Base-by-base conservation (phyloP, 805 yeast species). In the Myxozyma sirexii region DNA sequence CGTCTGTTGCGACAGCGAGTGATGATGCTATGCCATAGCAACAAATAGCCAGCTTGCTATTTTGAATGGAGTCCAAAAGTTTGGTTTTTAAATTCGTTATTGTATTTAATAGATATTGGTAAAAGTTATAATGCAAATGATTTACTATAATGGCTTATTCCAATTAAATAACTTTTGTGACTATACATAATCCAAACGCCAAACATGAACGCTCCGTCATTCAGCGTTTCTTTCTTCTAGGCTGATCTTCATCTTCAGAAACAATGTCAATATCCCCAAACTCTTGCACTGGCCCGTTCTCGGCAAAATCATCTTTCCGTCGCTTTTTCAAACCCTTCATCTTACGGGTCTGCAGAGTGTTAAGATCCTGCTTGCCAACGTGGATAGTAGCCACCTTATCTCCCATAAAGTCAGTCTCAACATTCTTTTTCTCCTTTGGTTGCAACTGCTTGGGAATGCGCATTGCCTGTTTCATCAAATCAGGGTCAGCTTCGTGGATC, bases 311-410 rank as follows among this genome's bases (percentile, higher is more conserved):
- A n/a, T 31, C 62, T 43, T 78, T 84, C 53, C 80, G 86, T 73
- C 82, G 84, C 57, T 88, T 81, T 78, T 94, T 94, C 72, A 94
- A 81, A 74, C 99, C 99, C 82, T 94, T 94, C 97, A 94, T 90
- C 84, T 94, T 94, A 77, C 99, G 85, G 4, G 99, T 93, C 78
- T 94, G 99, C 73, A 94, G 75, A 74, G 86, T 86, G 72, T 83
- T 80, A 74, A 94, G 80, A 74, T 94, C 98, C 80, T 94, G 99
- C 74, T 86, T 86, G 76, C 97, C 97, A 76, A 94, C 88, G 74
- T 94, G 99, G 70, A 94, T 85, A 77, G 93, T 88, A 69, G 97
- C 99, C 63, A 94, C 82, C 84, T 93, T 90, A 75, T 94, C 99
- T 77, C 99, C 99, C 88, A 94, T 82, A 57, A 80, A 70, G 74